These are phyloP conservation scores for Emericellopsis atlantica DNA, from an alignment of 2,329 filamentous ascomycete genomes.

Conservation along the genomic window DNA sequence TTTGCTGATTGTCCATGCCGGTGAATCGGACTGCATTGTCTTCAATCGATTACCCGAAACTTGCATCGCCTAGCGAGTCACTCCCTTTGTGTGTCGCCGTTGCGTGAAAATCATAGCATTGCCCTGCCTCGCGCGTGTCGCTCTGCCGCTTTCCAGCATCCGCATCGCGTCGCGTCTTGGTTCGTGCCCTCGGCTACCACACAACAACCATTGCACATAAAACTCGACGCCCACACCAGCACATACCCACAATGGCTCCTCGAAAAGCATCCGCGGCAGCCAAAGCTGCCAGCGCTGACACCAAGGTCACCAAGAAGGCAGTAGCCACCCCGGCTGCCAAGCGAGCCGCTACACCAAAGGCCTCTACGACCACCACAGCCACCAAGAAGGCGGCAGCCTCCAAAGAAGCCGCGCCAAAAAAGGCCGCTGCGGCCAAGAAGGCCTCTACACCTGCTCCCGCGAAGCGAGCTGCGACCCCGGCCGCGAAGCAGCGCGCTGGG, in stretches of 20 bases:
- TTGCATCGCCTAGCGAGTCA: too few relatives aligned
- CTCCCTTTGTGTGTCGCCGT: too few relatives aligned
- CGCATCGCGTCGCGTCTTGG: background rate
- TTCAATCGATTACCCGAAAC: too few relatives aligned
- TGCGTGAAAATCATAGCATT: too few relatives aligned
- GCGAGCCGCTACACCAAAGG: slow-evolving; percentile 8
- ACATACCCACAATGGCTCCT: slow-evolving; percentile 12
- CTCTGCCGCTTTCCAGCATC: background rate
- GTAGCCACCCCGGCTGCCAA: slow-evolving; percentile 2
- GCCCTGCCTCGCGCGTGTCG: too few relatives aligned
- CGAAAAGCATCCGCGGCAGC: slow-evolving; percentile 9
- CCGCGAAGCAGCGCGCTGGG: slow-evolving; percentile 8
- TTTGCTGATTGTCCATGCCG: too few relatives aligned
- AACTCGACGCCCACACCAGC: too few relatives aligned
- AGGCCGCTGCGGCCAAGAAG: slow-evolving; percentile 11
- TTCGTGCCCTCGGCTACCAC: background rate
- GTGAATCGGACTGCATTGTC: too few relatives aligned
- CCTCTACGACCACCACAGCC: slow-evolving; percentile 6
- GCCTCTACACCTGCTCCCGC: slow-evolving; percentile 11
- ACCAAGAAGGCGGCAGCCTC: slow-evolving; percentile 10
- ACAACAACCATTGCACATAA: background rate
- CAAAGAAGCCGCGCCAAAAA: slow-evolving; percentile 13
- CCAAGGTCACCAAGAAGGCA: slow-evolving; percentile 8
- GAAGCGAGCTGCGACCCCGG: slow-evolving; percentile 8
- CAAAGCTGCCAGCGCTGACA: slow-evolving; percentile 8